These are phyloP conservation scores for Salvia miltiorrhiza DNA, from an alignment of 257 asterid species.

Conservation along the genomic window DNA sequence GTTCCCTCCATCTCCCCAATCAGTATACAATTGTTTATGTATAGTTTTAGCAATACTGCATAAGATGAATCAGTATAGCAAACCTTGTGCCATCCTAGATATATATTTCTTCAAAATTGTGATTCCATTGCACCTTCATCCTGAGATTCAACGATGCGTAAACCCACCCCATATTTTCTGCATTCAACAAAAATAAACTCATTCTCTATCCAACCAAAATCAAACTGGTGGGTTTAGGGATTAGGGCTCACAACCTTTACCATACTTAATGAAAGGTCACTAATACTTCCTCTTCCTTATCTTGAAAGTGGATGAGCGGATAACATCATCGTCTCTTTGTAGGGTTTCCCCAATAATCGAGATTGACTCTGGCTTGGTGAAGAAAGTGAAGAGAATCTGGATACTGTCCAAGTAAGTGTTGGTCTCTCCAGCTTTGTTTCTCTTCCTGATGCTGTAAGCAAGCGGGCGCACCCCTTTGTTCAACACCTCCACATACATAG, in stretches of 20 bases:
- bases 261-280: background rate
- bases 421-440: conserved; percentile 78
- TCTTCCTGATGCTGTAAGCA: conserved; percentile 71
- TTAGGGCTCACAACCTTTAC: too few relatives aligned
- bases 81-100: too few relatives aligned
- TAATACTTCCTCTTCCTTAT: conserved; percentile 53
- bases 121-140: background rate
- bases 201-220: background rate
- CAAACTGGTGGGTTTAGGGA: background rate
- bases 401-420: conserved; percentile 82
- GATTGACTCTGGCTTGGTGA: conserved; percentile 78
- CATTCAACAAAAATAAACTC: background rate
- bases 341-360: conserved; percentile 44
- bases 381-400: conserved; percentile 75
- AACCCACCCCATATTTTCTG: background rate
- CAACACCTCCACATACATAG: conserved; percentile 76
- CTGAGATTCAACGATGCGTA: background rate
- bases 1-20: too few relatives aligned
- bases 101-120: too few relatives aligned
- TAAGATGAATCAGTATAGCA: too few relatives aligned
- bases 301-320: conserved; percentile 75
- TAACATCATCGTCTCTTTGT: conserved; percentile 57
- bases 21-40: too few relatives aligned
- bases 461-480: conserved; percentile 88
- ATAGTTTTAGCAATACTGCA: too few relatives aligned